phyloP scores from a whole-genome alignment of 306 rosid genomes.

The Quercus engelmannii region DNA sequence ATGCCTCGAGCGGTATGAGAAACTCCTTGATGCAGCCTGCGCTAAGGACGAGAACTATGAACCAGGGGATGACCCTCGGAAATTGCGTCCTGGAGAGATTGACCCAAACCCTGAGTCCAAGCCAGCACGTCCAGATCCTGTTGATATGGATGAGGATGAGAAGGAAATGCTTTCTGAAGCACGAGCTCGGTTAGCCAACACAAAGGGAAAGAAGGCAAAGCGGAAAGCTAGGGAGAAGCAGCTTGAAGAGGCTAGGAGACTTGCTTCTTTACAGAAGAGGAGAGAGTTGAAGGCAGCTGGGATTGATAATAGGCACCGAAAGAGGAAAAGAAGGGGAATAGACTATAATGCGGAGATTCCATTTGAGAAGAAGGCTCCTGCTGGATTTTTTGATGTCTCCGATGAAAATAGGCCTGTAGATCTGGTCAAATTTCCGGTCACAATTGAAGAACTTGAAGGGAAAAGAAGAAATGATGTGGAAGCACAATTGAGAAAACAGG shows the following conservation, averaged over 20 bases:
- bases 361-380: constrained; percentile 92
- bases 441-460: constrained; percentile 95
- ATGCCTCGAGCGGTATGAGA: constrained; percentile 88
- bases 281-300: constrained; percentile 97
- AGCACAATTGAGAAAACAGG: constrained; percentile 83
- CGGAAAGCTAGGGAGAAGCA: constrained; percentile 96
- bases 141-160: constrained; percentile 99
- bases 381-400: constrained; percentile 79
- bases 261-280: constrained; percentile 94
- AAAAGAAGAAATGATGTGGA: constrained; percentile 80
- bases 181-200: constrained; percentile 89
- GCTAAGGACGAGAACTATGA: constrained; percentile 92
- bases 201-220: constrained; percentile 91
- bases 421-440: constrained; percentile 72
- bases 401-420: constrained; percentile 80
- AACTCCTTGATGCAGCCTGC: constrained; percentile 92
- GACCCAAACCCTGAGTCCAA: constrained; percentile 94
- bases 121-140: constrained; percentile 97
- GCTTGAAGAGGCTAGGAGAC: constrained; percentile 97
- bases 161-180: constrained; percentile 99
- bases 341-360: constrained; percentile 93
- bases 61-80: constrained; percentile 89
- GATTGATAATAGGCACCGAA: constrained; percentile 76
- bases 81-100: constrained; percentile 91
- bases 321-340: constrained; percentile 89